Percentiles rank a stretch among this genome's conserved stretches.
Evolutionary conservation across 495 filamentous ascomycete genomes (phyloP).

Genomic region (Xylaria palmicola): DNA sequence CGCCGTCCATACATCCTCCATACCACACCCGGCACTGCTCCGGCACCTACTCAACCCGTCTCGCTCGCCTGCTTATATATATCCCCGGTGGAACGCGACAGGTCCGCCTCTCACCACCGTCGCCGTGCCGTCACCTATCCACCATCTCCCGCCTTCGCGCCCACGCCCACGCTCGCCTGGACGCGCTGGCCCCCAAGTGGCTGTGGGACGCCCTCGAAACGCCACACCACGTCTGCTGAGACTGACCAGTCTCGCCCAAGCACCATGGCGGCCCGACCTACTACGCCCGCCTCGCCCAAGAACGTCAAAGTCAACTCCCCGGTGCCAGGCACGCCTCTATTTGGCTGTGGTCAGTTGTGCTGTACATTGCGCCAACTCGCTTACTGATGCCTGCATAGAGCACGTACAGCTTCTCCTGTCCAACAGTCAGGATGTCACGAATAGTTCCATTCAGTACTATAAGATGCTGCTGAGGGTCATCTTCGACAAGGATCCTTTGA

Average conservation of each 20-base stretch:
- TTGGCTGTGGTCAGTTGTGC: slow-evolving; percentile 51
- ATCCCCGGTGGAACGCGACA: too few relatives aligned
- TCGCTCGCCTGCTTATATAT: too few relatives aligned
- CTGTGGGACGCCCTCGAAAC: too few relatives aligned
- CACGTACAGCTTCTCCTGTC: slow-evolving; percentile 54
- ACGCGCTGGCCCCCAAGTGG: too few relatives aligned
- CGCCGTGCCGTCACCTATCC: too few relatives aligned
- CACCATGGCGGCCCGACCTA: slow-evolving; percentile 44
- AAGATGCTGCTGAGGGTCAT: slow-evolving; percentile 52
- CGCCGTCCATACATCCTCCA: neutral
- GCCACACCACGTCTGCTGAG: too few relatives aligned
- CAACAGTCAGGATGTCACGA: slow-evolving; percentile 47
- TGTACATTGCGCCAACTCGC: neutral
- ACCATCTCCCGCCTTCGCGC: too few relatives aligned
- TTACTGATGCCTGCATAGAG: slow-evolving; percentile 40
- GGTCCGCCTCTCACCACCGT: too few relatives aligned
- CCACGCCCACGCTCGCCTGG: too few relatives aligned
- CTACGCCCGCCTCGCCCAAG: slow-evolving; percentile 54
- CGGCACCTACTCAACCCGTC: too few relatives aligned
- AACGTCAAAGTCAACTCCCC: slow-evolving; percentile 51
- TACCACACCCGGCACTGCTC: neutral
- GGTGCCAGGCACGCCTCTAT: slow-evolving; percentile 50
- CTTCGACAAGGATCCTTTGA: slow-evolving; percentile 47
- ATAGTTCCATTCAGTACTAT: slow-evolving; percentile 53
- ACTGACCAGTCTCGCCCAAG: neutral